These are phyloP conservation scores for Fusarium albosuccineum DNA, from an alignment of 2,329 filamentous ascomycete species.

Conservation along the genomic window DNA sequence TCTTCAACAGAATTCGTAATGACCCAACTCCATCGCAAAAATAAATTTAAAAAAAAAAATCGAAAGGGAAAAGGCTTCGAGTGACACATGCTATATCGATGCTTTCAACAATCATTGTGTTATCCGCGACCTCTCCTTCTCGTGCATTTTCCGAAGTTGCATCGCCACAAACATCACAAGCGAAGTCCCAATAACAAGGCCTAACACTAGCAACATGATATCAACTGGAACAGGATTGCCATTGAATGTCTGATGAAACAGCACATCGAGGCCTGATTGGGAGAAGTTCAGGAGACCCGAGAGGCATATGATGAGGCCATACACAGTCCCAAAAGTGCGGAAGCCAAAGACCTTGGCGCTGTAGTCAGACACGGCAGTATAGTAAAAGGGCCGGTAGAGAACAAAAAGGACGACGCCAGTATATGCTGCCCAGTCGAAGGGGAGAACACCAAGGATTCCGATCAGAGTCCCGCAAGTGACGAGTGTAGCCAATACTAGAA, in stretches of 20 bases:
- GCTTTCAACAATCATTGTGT: constrained; percentile 23
- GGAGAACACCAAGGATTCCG: constrained; percentile 81
- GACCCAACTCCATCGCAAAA: background rate
- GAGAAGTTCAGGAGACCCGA: constrained; percentile 87
- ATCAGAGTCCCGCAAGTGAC: constrained; percentile 80
- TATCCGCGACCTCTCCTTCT: constrained; percentile 44
- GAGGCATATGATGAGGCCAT: constrained; percentile 88
- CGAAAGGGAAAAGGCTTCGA: background rate
- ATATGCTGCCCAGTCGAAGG: constrained; percentile 78
- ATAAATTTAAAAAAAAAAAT: background rate
- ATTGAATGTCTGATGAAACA: constrained; percentile 79
- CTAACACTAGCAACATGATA: constrained; percentile 71
- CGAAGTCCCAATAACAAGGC: constrained; percentile 72
- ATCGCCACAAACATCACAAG: constrained; percentile 76
- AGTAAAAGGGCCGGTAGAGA: constrained; percentile 88
- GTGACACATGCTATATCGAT: background rate
- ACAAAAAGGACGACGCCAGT: constrained; percentile 84
- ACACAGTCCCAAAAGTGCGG: constrained; percentile 92
- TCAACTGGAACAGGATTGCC: constrained; percentile 85
- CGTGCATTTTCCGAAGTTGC: constrained; percentile 52
- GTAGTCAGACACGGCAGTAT: constrained; percentile 91
- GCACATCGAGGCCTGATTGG: constrained; percentile 82
- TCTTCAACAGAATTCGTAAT: background rate
- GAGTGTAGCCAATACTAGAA: constrained; percentile 77
- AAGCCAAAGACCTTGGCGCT: constrained; percentile 93